phyloP scores from a whole-genome alignment of 371 early-diverging fungal genomes.

The Mortierella sp. region DNA sequence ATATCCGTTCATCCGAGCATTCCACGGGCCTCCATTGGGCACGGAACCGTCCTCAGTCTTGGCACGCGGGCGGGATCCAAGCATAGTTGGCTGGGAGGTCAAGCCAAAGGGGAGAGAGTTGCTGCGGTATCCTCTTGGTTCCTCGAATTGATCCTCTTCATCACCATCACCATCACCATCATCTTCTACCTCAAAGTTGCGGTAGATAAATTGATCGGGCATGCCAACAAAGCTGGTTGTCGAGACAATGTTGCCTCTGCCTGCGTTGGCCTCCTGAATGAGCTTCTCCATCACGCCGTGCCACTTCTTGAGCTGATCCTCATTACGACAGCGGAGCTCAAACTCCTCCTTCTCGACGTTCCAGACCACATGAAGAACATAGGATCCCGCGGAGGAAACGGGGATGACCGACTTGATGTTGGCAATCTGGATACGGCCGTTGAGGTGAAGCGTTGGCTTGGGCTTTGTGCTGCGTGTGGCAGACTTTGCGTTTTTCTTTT shows the following conservation, averaged over 20 bases:
- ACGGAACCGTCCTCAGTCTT: constrained; percentile 41
- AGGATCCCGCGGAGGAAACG: constrained; percentile 65
- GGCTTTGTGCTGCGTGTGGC: constrained; percentile 18
- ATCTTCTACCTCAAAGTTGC: constrained; percentile 51
- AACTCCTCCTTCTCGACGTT: constrained; percentile 80
- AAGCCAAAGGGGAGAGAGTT: constrained; percentile 34
- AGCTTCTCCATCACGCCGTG: constrained; percentile 54
- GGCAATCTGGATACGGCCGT: constrained; percentile 80
- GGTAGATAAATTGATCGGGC: constrained; percentile 39
- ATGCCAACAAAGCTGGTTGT: constrained; percentile 55
- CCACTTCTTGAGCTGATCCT: constrained; percentile 93
- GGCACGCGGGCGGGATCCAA: constrained; percentile 46
- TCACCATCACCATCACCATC: constrained; percentile 59
- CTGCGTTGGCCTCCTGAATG: constrained; percentile 26
- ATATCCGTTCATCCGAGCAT: constrained; percentile 22
- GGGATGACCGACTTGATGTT: constrained; percentile 84
- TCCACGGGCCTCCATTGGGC: constrained; percentile 22
- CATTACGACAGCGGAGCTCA: constrained; percentile 84
- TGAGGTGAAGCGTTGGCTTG: constrained; percentile 70
- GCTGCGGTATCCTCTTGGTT: constrained; percentile 38
- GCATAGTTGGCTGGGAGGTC: constrained; percentile 26
- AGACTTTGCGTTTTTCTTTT: constrained; percentile 34
- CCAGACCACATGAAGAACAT: constrained; percentile 43
- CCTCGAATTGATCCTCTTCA: constrained; percentile 57
- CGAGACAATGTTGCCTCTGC: constrained; percentile 40